A percentile compares a stretch with the other conserved stretches of the same genome.
phyloP scores from a whole-genome alignment of 148 eudicot species.

The Polygonum maritimum region DNA sequence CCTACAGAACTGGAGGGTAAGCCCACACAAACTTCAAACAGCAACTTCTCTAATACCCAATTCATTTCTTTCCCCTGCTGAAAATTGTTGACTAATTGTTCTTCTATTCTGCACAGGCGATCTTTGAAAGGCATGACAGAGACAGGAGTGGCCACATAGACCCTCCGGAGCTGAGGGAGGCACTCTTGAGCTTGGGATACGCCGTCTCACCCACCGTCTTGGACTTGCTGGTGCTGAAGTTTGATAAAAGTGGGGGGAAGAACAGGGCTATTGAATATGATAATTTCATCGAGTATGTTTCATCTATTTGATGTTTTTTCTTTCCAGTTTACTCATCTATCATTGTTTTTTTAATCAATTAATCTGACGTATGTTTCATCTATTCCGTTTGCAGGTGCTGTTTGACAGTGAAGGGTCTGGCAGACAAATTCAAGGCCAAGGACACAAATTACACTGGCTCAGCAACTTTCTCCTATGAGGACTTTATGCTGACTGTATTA shows the following conservation, averaged over 20 bases:
- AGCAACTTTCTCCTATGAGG: conserved; percentile 84
- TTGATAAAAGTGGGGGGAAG: conserved; percentile 74
- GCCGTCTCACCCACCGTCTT: conserved; percentile 64
- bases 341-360: neutral
- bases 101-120: conserved; percentile 30
- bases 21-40: neutral
- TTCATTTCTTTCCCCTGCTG: neutral
- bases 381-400: conserved; percentile 56
- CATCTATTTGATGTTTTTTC: neutral
- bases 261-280: conserved; percentile 84
- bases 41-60: neutral
- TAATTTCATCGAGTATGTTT: conserved; percentile 98
- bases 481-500: conserved; percentile 75
- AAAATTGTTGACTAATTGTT: neutral
- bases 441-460: conserved; percentile 58
- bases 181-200: conserved; percentile 76
- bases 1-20: conserved; percentile 92
- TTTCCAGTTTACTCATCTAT: neutral
- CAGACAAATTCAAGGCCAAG: conserved; percentile 90
- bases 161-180: conserved; percentile 69
- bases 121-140: conserved; percentile 79
- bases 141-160: conserved; percentile 89
- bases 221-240: conserved; percentile 84
- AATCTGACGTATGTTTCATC: neutral
- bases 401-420: conserved; percentile 94